A percentile compares a stretch with the other conserved stretches of the same genome.
These are phyloP conservation scores for Poteriospumella lacustris DNA, from an alignment of 108 stramenopile genomes.

Conservation along the genomic window DNA sequence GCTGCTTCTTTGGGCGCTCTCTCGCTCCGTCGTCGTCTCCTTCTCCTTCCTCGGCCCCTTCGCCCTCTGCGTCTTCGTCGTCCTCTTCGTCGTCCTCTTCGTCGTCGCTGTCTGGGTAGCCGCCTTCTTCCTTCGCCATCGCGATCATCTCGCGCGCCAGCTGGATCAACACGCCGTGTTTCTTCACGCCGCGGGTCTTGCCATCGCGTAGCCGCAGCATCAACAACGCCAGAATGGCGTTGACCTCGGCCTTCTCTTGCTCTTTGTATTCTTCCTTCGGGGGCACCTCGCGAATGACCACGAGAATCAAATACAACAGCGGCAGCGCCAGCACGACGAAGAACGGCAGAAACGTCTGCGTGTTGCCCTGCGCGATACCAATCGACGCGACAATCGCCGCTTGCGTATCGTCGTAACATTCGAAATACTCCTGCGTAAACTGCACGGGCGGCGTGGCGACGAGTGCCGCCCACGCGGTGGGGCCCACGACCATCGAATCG, in stretches of 20 bases:
- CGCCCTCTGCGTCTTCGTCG: no score
- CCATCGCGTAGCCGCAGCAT: no score
- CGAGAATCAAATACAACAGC: neutral
- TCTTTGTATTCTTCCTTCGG: slow-evolving; percentile 9
- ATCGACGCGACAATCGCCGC: no score
- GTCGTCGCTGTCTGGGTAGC: slow-evolving; percentile 10
- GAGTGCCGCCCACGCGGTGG: neutral
- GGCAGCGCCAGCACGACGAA: neutral
- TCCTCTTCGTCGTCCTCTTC: no score
- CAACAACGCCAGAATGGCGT: no score
- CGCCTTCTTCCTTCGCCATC: slow-evolving; percentile 4
- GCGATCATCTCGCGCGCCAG: slow-evolving; percentile 11
- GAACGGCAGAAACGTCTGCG: neutral
- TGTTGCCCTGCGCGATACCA: slow-evolving; percentile 4
- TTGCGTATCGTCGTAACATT: neutral
- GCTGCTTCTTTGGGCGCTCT: no score
- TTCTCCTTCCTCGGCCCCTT: no score
- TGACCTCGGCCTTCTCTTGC: no score
- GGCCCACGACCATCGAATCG: neutral
- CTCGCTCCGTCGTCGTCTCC: no score
- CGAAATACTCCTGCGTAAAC: neutral
- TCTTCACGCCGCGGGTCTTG: no score
- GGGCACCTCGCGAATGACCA: slow-evolving; percentile 4
- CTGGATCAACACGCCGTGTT: no score
- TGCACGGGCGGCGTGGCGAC: neutral